Evolutionary conservation across 208 protist genomes (phyloP).

Genomic region (Jaenimonas drosophilae): DNA sequence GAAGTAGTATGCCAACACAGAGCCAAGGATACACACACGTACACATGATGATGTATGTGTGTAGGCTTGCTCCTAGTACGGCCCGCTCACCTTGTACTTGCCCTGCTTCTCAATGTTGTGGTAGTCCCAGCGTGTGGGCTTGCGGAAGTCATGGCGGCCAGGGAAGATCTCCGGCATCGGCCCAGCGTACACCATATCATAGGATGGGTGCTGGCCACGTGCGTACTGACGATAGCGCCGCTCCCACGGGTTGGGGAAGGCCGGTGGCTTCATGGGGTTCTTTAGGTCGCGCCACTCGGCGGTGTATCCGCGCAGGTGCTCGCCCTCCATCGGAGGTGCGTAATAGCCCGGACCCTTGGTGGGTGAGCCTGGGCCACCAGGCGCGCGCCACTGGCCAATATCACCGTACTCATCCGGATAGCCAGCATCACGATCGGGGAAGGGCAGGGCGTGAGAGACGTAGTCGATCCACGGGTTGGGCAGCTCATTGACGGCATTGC

Average conservation of each 20-base stretch:
- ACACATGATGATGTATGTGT: no score
- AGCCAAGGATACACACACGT: no score
- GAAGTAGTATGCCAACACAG: no score
- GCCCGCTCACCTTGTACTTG: slow-evolving; percentile 81
- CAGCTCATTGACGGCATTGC: slow-evolving; percentile 69
- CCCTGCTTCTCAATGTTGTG: slow-evolving; percentile 83
- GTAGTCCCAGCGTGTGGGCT: slow-evolving; percentile 87
- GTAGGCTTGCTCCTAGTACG: no score
- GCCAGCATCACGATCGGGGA: slow-evolving; percentile 83
- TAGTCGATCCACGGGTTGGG: slow-evolving; percentile 87
- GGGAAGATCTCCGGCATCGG: slow-evolving; percentile 90
- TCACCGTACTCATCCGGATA: slow-evolving; percentile 90
- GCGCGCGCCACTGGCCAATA: slow-evolving; percentile 85
- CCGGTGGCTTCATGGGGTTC: slow-evolving; percentile 77
- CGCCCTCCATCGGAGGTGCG: slow-evolving; percentile 82
- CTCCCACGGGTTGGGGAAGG: slow-evolving; percentile 84
- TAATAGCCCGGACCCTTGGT: slow-evolving; percentile 84
- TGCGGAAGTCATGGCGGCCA: slow-evolving; percentile 72
- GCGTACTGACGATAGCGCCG: slow-evolving; percentile 88
- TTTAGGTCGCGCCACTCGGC: slow-evolving; percentile 84
- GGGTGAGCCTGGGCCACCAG: slow-evolving; percentile 70
- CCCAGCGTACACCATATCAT: slow-evolving; percentile 87
- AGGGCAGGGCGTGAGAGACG: slow-evolving; percentile 81
- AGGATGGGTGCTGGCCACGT: slow-evolving; percentile 83
- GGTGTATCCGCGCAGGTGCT: slow-evolving; percentile 81